A percentile compares a stretch with the other conserved stretches of the same genome.
These are phyloP conservation scores for Didymella arachidicola DNA, from an alignment of 2,329 filamentous ascomycete species.

Conservation along the genomic window DNA sequence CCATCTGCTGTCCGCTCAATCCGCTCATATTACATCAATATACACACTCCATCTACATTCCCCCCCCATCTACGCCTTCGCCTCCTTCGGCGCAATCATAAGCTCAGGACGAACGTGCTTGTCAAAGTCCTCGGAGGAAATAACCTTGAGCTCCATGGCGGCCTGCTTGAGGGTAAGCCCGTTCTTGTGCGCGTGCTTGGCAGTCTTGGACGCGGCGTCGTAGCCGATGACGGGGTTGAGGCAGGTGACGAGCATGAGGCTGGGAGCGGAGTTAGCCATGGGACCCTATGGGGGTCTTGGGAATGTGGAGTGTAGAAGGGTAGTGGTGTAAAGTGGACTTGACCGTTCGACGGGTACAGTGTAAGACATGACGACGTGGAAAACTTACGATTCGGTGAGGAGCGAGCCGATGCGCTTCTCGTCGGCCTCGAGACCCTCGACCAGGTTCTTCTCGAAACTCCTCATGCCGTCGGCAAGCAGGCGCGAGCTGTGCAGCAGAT, in stretches of 20 bases:
- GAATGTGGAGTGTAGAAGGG: too few relatives aligned
- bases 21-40: slow-evolving; percentile 14
- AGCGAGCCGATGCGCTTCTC: slow-evolving; percentile 89
- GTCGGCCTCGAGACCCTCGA: slow-evolving; percentile 87
- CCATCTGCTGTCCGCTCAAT: neutral
- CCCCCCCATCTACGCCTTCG: slow-evolving; percentile 1
- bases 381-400: slow-evolving; percentile 87
- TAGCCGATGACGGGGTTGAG: slow-evolving; percentile 42
- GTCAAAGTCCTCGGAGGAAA: slow-evolving; percentile 91
- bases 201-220: slow-evolving; percentile 46
- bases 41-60: slow-evolving; percentile 1
- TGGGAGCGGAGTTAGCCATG: slow-evolving; percentile 47
- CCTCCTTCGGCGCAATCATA: slow-evolving; percentile 84
- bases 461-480: slow-evolving; percentile 91
- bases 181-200: slow-evolving; percentile 94
- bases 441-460: slow-evolving; percentile 93
- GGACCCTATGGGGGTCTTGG: too few relatives aligned
- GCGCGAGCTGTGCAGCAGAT: slow-evolving; percentile 89
- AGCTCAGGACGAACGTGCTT: slow-evolving; percentile 88
- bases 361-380: neutral
- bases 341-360: too few relatives aligned
- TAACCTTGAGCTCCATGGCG: slow-evolving; percentile 88
- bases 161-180: slow-evolving; percentile 91
- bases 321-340: too few relatives aligned
- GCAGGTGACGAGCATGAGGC: slow-evolving; percentile 97